A percentile compares a stretch with the other conserved stretches of the same genome.
phyloP scores from a whole-genome alignment of 2,329 filamentous ascomycete species.

The Aspergillus vadensis region DNA sequence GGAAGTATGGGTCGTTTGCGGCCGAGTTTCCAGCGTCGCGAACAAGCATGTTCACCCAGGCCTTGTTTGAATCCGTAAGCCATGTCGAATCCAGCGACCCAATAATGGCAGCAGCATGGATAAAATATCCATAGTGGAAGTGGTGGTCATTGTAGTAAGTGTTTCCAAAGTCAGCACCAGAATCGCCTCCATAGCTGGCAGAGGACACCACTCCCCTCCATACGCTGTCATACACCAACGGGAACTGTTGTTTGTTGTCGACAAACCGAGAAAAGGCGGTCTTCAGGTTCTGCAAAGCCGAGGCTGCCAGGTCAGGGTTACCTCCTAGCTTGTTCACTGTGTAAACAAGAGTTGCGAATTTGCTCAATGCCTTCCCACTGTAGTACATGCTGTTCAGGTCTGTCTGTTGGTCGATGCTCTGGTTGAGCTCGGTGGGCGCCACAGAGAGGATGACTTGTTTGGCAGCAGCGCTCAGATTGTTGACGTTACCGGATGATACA shows the following conservation, averaged over 20 bases:
- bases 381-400: conserved; percentile 89
- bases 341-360: conserved; percentile 71
- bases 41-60: conserved; percentile 79
- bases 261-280: conserved; percentile 66
- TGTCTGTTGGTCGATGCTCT: conserved; percentile 72
- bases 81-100: conserved; percentile 75
- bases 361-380: conserved; percentile 80
- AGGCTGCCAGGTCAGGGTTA: conserved; percentile 58
- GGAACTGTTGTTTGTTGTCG: conserved; percentile 66
- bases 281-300: conserved; percentile 65
- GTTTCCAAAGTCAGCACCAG: conserved; percentile 83
- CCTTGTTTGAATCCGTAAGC: conserved; percentile 68
- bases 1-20: conserved; percentile 71
- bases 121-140: conserved; percentile 78
- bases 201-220: conserved; percentile 84
- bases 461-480: conserved; percentile 50
- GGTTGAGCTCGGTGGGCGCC: conserved; percentile 71
- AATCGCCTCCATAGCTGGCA: conserved; percentile 69
- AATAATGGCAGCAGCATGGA: conserved; percentile 82
- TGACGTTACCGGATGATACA: conserved; percentile 46
- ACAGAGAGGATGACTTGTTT: conserved; percentile 62
- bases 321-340: conserved; percentile 65
- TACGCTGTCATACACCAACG: conserved; percentile 56
- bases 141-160: conserved; percentile 70
- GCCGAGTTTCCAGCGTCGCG: conserved; percentile 82